Evolutionary conservation across 1,284 basidiomycete species (phyloP).

Genomic region (Pseudozyma pruni): DNA sequence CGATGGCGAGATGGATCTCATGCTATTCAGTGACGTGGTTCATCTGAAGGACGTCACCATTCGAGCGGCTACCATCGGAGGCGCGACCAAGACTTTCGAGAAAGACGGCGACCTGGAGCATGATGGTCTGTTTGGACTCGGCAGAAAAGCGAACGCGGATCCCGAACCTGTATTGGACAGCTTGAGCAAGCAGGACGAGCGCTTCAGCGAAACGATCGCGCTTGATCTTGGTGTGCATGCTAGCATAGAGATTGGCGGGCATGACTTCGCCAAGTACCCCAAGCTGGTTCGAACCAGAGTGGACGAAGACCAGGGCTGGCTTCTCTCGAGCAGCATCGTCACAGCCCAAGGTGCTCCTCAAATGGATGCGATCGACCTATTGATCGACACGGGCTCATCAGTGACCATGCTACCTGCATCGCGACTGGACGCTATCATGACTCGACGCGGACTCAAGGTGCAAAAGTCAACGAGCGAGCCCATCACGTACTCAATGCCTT

Average conservation of each 20-base stretch:
- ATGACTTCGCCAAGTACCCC: conserved; percentile 20
- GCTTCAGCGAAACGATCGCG: conserved; percentile 11
- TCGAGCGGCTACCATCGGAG: conserved; percentile 20
- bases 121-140: conserved; percentile 34
- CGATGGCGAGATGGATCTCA: conserved; percentile 39
- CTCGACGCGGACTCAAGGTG: conserved; percentile 17
- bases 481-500: conserved; percentile 36
- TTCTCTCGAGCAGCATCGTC: conserved; percentile 11
- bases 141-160: conserved; percentile 9
- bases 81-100: conserved; percentile 29
- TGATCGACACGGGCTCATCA: conserved; percentile 40
- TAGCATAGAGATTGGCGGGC: conserved; percentile 32
- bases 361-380: conserved; percentile 9
- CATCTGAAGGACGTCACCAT: conserved; percentile 1
- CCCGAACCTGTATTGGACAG: conserved; percentile 14
- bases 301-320: conserved; percentile 23
- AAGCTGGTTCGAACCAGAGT: conserved; percentile 23
- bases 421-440: conserved; percentile 32
- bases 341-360: conserved; percentile 10
- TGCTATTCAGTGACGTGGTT: conserved; percentile 24
- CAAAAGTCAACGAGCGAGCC: conserved; percentile 21
- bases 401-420: conserved; percentile 31
- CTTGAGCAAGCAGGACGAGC: conserved; percentile 5
- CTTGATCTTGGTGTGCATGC: conserved; percentile 16
- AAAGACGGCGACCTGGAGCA: conserved; percentile 32